A percentile compares a stretch with the other conserved stretches of the same genome.
phyloP scores from a whole-genome alignment of 768 basidiomycete genomes.

The Podaxis pistillaris region DNA sequence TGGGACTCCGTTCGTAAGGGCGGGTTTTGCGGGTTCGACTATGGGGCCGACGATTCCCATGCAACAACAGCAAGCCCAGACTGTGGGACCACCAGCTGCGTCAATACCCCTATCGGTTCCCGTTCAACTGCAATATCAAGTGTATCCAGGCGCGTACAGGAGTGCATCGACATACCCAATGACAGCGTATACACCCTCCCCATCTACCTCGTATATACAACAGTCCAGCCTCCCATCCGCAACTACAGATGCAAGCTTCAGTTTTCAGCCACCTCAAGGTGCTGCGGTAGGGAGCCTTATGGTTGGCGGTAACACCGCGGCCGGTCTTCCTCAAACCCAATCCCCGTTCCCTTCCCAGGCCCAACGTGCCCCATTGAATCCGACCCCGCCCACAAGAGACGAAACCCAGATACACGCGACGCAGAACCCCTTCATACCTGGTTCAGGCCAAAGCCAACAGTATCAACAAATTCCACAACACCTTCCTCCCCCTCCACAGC shows the following conservation, averaged over 20 bases:
- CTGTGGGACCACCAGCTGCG: background rate
- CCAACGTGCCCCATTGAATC: background rate
- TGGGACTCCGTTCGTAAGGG: background rate
- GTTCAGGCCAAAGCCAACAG: background rate
- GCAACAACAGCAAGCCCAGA: background rate
- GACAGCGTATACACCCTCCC: background rate
- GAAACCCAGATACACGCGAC: background rate
- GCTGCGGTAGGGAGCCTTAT: background rate
- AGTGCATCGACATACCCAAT: background rate
- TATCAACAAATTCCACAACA: conserved; percentile 5
- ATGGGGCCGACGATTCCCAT: background rate
- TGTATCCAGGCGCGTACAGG: background rate
- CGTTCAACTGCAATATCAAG: background rate
- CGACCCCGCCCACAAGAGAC: background rate
- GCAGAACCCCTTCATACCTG: background rate
- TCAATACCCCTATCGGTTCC: background rate
- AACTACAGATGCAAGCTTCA: background rate
- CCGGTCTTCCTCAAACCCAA: background rate
- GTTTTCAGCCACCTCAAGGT: background rate
- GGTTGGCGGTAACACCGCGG: background rate
- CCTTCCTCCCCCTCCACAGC: background rate
- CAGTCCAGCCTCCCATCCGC: background rate
- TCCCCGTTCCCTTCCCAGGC: background rate
- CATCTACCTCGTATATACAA: background rate
- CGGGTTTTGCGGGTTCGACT: background rate